These are phyloP conservation scores for Fraxinus nigra DNA, from an alignment of 305 asterid genomes.

Conservation along the genomic window DNA sequence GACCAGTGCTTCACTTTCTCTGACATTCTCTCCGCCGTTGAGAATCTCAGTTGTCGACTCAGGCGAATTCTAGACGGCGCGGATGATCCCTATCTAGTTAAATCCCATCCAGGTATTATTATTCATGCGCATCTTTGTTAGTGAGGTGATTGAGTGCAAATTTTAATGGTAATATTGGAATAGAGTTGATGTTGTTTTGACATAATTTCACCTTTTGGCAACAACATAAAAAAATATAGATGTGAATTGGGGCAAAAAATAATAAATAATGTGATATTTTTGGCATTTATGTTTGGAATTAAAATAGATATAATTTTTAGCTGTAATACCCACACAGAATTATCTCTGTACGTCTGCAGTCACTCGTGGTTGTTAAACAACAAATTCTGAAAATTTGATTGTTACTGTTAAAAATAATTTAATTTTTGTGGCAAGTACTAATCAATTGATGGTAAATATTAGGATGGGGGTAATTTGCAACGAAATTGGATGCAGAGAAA, in stretches of 20 bases:
- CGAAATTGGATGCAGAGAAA: background rate
- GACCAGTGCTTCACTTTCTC: slow-evolving; percentile 48
- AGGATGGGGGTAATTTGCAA: background rate
- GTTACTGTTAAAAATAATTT: background rate
- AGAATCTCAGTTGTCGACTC: slow-evolving; percentile 43
- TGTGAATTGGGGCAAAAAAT: background rate
- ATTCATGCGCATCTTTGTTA: background rate
- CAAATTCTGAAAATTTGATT: background rate
- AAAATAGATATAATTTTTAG: background rate
- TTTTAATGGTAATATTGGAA: background rate
- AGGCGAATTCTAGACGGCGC: slow-evolving; percentile 51
- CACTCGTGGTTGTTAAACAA: background rate
- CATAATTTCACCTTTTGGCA: background rate
- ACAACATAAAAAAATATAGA: background rate
- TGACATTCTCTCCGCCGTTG: slow-evolving; percentile 36
- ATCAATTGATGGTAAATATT: background rate
- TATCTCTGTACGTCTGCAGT: background rate
- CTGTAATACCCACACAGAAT: background rate
- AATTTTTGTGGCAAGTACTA: background rate
- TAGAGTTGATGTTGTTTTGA: background rate
- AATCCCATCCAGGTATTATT: slow-evolving; percentile 42
- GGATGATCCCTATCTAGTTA: slow-evolving; percentile 42
- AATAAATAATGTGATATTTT: background rate
- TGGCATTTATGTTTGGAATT: background rate
- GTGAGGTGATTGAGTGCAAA: background rate